phyloP scores from a whole-genome alignment of 2,329 filamentous ascomycete genomes.

The Talaromyces islandicus region DNA sequence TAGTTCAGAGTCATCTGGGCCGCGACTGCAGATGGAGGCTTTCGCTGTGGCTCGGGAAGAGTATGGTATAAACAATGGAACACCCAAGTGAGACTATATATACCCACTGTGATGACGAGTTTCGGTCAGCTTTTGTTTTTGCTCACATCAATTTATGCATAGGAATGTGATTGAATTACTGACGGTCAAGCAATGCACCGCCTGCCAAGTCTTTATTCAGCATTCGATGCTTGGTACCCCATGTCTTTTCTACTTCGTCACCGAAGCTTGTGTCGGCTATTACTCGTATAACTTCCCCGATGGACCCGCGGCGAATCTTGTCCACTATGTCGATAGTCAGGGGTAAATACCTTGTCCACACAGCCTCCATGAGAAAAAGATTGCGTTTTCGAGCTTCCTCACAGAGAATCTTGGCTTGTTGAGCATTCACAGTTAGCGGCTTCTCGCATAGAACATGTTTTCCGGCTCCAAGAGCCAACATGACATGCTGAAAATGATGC shows the following conservation, averaged over 20 bases:
- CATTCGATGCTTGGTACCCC: conserved; percentile 64
- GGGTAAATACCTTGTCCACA: conserved; percentile 87
- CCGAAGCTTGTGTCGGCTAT: conserved; percentile 58
- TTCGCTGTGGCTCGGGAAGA: conserved; percentile 58
- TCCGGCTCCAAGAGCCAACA: conserved; percentile 74
- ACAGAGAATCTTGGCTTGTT: conserved; percentile 66
- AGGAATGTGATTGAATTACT: conserved; percentile 13
- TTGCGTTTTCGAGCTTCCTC: conserved; percentile 67
- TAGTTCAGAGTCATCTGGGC: conserved; percentile 65
- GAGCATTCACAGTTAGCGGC: conserved; percentile 76
- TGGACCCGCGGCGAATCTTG: conserved; percentile 52
- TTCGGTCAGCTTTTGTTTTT: not conserved
- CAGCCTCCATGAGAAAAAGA: conserved; percentile 76
- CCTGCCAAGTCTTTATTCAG: conserved; percentile 80
- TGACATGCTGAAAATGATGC: conserved; percentile 85
- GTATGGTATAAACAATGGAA: conserved; percentile 84
- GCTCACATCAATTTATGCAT: not conserved
- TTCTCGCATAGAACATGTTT: conserved; percentile 91
- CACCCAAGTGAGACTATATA: conserved; percentile 85
- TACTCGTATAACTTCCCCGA: conserved; percentile 54
- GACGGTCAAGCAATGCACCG: conserved; percentile 69
- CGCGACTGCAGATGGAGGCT: conserved; percentile 58
- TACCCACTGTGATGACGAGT: conserved; percentile 50
- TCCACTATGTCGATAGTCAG: conserved; percentile 63
- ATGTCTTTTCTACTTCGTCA: conserved; percentile 55